Conservation (phyloP, 2,329 filamentous ascomycete species). For the Fusarium mangiferae region DNA sequence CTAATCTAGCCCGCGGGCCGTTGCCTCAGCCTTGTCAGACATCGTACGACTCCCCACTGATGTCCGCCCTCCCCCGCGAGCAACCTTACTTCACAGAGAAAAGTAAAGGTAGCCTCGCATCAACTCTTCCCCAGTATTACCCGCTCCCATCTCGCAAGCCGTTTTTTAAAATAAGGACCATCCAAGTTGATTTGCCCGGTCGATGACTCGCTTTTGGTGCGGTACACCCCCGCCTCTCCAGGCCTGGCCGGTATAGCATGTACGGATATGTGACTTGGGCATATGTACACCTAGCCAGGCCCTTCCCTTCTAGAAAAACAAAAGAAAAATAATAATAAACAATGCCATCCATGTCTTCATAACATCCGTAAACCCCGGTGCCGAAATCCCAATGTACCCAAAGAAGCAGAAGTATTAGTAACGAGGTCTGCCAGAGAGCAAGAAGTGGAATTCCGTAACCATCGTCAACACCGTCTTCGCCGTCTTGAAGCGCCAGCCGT, state of each 20-base stretch:
- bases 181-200: conserved; percentile 22
- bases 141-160: conserved; percentile 36
- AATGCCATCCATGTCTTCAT: conserved; percentile 47
- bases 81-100: conserved; percentile 30
- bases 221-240: conserved; percentile 36
- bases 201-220: conserved; percentile 36
- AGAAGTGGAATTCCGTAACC: conserved; percentile 44
- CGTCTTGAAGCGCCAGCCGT: conserved; percentile 43
- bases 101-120: conserved; percentile 44
- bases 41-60: conserved; percentile 45
- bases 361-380: conserved; percentile 43
- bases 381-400: conserved; percentile 42
- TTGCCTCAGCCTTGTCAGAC: conserved; percentile 43
- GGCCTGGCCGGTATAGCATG: conserved; percentile 13
- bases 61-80: conserved; percentile 37
- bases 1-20: conserved; percentile 37
- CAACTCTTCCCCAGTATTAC: conserved; percentile 44
- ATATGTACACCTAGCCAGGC: conserved; percentile 18
- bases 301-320: conserved; percentile 19
- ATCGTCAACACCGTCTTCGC: conserved; percentile 46
- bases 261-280: conserved; percentile 7
- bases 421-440: conserved; percentile 39
- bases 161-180: conserved; percentile 26
- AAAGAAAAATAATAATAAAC: conserved; percentile 32
- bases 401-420: conserved; percentile 41